Conservation (phyloP, 2,329 filamentous ascomycete genomes). For the Penicillium sclerotiorum region DNA sequence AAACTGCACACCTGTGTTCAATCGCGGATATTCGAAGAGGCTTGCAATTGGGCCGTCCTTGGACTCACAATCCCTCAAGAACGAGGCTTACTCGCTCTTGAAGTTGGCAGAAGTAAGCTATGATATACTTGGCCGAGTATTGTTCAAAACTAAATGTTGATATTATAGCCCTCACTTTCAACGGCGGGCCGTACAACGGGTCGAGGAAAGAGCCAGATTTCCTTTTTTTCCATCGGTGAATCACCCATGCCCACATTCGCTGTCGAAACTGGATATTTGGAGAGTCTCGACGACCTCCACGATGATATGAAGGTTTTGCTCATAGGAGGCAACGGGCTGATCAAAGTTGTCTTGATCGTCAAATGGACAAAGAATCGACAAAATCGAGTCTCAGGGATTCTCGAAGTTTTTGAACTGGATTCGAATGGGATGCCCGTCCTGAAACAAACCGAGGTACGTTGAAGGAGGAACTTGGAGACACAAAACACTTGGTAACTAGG, state of each 20-base stretch:
- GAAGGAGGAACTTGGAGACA: too few relatives aligned
- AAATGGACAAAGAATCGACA: conserved; percentile 3
- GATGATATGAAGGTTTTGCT: conserved; percentile 5
- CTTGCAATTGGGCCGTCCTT: too few relatives aligned
- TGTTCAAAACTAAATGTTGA: too few relatives aligned
- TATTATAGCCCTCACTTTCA: background rate
- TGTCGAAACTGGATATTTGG: background rate
- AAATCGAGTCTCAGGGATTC: background rate
- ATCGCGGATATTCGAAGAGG: too few relatives aligned
- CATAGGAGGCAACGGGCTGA: conserved; percentile 2
- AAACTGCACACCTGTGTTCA: too few relatives aligned
- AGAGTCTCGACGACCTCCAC: background rate
- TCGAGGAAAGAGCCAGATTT: background rate
- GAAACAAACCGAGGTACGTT: background rate
- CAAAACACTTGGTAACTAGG: too few relatives aligned
- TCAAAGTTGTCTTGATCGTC: conserved; percentile 4
- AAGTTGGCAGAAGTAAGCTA: too few relatives aligned
- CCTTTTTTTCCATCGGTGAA: background rate
- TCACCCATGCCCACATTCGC: background rate
- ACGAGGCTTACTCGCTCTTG: too few relatives aligned
- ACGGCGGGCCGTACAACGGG: background rate
- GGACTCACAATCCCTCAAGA: too few relatives aligned
- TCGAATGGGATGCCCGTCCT: background rate
- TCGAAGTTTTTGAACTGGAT: background rate
- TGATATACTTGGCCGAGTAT: too few relatives aligned